Evolutionary conservation across 164 flowering plant species (phyloP).

Genomic region (Macadamia integrifolia): DNA sequence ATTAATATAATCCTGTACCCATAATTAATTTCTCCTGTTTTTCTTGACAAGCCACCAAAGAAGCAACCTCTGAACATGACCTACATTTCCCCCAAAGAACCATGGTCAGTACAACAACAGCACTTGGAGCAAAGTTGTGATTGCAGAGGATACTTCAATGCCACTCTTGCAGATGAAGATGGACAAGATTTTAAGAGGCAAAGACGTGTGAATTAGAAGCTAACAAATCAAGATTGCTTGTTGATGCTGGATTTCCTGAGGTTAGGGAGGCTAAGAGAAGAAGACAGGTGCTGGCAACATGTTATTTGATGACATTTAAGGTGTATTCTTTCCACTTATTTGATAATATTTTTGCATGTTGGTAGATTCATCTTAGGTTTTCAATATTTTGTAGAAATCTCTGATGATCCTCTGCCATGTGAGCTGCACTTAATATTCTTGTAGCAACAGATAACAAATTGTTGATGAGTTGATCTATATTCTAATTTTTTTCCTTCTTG

Average conservation of each 20-base stretch:
- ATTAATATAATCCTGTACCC: neutral
- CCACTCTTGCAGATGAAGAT: neutral
- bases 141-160: neutral
- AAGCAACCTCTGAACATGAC: neutral
- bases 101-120: neutral
- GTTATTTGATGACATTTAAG: conserved; percentile 1
- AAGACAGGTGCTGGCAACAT: neutral
- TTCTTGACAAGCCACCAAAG: neutral
- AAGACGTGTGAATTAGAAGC: neutral
- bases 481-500: too few relatives aligned
- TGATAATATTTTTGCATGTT: conserved; percentile 4
- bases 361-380: conserved; percentile 2
- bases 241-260: neutral
- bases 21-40: neutral
- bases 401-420: too few relatives aligned
- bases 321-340: conserved; percentile 8
- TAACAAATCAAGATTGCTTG: neutral
- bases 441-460: too few relatives aligned
- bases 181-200: neutral
- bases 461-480: too few relatives aligned
- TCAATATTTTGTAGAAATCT: too few relatives aligned
- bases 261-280: neutral
- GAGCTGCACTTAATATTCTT: too few relatives aligned
- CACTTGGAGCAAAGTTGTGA: neutral
- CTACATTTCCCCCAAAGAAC: neutral